Evolutionary conservation across 225 moss, liverwort and hornwort species (phyloP), one percentile per base, ranked within the genome.

Genomic region (Sphagnum tenellum): DNA sequence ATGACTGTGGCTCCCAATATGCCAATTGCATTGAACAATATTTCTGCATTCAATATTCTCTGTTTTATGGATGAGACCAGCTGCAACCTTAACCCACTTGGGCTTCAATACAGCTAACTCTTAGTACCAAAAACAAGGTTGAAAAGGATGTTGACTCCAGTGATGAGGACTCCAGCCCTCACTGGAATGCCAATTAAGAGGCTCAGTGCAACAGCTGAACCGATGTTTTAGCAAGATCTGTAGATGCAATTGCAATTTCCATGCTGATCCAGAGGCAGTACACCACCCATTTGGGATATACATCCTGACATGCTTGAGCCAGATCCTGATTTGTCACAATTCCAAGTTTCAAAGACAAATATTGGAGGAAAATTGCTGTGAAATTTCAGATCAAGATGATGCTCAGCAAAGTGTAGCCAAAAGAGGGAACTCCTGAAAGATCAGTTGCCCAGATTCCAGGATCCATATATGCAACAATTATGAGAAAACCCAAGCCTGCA

Each of bases 391-490:
- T 67, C 4, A 96, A 57, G 64, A 96, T 44, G 48, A 96, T 88
- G 7, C 76, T 76, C 5, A 96, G 80, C 8, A 96, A 79, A 0
- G 86, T 90, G 85, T 96, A 96, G 12, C 96, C 96, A 46, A 75
- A 96, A 0, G 79, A 71, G 0, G 96, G 84, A 45, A 92, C 96
- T 44, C 96, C 96, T 60, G 72, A 75, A 60, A 92, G 82, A 69
- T n/a, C n/a, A n/a, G n/a, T n/a, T n/a, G n/a, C n/a, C n/a, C n/a
- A n/a, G n/a, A n/a, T n/a, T n/a, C n/a, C 96, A 0, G 96, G 96
- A 56, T 96, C 96, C 96, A 96, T 96, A 80, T 96, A 96, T 9
- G 92, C 96, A 47, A 92, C 92, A 68, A 88, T 90, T 59, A 96
- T 72, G 84, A 96, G 82, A 73, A 96, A 89, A 50, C 92, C 96